Conservation (phyloP, 139 green algal genomes). For the Coelastrella sp. region DNA sequence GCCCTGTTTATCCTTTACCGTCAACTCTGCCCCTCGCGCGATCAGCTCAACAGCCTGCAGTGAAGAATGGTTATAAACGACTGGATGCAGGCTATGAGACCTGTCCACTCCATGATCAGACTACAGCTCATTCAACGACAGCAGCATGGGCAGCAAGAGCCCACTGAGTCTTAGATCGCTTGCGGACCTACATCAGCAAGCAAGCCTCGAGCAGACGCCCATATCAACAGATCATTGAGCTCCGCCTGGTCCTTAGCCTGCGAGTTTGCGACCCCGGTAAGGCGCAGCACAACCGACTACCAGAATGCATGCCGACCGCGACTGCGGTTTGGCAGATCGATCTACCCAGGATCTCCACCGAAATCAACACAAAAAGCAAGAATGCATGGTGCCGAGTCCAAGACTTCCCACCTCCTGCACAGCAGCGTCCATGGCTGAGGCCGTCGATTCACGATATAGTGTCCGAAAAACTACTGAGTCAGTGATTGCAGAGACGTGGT, state of each 20-base stretch:
- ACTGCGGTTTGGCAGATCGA: not conserved
- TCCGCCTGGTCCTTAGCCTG: constrained; percentile 57
- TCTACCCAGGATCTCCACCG: not conserved
- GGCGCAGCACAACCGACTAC: not conserved
- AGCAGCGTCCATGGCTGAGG: constrained; percentile 34
- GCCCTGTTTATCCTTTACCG: constrained; percentile 68
- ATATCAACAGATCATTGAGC: constrained; percentile 72
- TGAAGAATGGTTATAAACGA: not conserved
- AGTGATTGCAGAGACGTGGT: too few species aligned
- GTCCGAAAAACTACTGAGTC: too few species aligned
- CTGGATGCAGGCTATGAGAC: not conserved
- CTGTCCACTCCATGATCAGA: not conserved
- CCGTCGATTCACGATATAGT: not conserved
- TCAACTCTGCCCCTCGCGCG: constrained; percentile 62
- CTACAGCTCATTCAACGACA: not conserved
- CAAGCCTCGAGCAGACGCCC: constrained; percentile 73
- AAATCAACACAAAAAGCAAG: not conserved
- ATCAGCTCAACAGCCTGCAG: constrained; percentile 72
- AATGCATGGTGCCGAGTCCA: not conserved
- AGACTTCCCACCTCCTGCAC: constrained; percentile 38
- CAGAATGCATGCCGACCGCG: not conserved
- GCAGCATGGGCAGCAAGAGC: not conserved
- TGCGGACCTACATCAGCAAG: constrained; percentile 68
- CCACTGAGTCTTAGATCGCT: not conserved
- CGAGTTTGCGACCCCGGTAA: not conserved